phyloP scores from a whole-genome alignment of 176 grass and related monocot species.

The Phyllostachys edulis region DNA sequence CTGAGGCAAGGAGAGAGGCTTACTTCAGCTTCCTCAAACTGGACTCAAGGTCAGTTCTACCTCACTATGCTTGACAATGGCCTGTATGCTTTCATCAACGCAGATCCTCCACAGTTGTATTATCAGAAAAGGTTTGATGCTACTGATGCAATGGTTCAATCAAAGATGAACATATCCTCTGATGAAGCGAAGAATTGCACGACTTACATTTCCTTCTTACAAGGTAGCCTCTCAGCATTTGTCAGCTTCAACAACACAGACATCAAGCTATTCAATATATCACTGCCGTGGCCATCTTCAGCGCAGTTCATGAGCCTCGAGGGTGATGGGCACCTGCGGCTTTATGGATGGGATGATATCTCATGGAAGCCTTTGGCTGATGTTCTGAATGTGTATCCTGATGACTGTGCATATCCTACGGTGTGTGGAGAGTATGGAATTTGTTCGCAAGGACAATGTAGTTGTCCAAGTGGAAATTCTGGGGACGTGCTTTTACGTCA shows the following conservation, averaged over 20 bases:
- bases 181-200: constrained; percentile 23
- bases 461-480: constrained; percentile 38
- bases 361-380: constrained; percentile 32
- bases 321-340: constrained; percentile 54
- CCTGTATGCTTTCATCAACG: constrained; percentile 42
- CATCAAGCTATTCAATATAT: constrained; percentile 39
- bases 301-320: constrained; percentile 59
- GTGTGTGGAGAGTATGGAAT: constrained; percentile 67
- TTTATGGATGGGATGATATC: constrained; percentile 39
- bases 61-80: constrained; percentile 46
- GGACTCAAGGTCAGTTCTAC: constrained; percentile 56
- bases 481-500: constrained; percentile 22
- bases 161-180: constrained; percentile 46
- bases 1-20: constrained; percentile 54
- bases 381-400: constrained; percentile 39
- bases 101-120: constrained; percentile 40
- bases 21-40: constrained; percentile 37
- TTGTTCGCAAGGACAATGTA: constrained; percentile 45
- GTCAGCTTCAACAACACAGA: constrained; percentile 3
- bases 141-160: constrained; percentile 16
- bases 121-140: constrained; percentile 40
- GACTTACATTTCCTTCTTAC: constrained; percentile 40
- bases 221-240: constrained; percentile 54
- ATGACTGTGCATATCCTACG: constrained; percentile 57
- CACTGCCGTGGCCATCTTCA: constrained; percentile 33